A percentile compares a stretch with the other conserved stretches of the same genome.
Conservation (phyloP, 805 yeast species). For the Limtongia smithiae region DNA sequence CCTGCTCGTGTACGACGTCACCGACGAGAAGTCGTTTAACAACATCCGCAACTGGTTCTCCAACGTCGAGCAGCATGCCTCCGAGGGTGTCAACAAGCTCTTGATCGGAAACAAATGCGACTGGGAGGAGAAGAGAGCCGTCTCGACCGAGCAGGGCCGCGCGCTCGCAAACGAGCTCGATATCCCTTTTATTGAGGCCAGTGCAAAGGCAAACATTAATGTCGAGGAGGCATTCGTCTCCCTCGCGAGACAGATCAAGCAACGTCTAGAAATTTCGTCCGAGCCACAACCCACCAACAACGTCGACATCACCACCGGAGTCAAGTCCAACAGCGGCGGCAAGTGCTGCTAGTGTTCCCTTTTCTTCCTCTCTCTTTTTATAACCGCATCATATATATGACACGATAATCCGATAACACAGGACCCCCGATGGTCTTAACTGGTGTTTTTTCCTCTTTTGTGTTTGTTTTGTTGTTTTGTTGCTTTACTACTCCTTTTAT, state of each 20-base stretch:
- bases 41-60: constrained; percentile 93
- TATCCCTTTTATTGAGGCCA: constrained; percentile 89
- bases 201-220: constrained; percentile 89
- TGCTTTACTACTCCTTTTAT: neutral
- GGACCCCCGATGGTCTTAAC: neutral
- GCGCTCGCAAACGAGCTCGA: constrained; percentile 80
- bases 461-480: neutral
- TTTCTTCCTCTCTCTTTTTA: neutral
- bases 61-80: constrained; percentile 94
- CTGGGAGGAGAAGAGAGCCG: constrained; percentile 73
- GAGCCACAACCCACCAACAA: constrained; percentile 32
- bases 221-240: constrained; percentile 90
- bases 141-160: constrained; percentile 86
- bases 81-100: constrained; percentile 90
- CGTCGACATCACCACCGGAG: constrained; percentile 34
- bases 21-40: constrained; percentile 93
- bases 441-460: neutral
- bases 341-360: constrained; percentile 35
- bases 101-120: constrained; percentile 93
- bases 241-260: constrained; percentile 50
- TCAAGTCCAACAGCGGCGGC: constrained; percentile 30
- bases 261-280: constrained; percentile 53
- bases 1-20: constrained; percentile 93
- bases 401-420: neutral
- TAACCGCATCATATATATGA: neutral